phyloP scores from a whole-genome alignment of 306 rosid genomes.

The Comarum palustre region DNA sequence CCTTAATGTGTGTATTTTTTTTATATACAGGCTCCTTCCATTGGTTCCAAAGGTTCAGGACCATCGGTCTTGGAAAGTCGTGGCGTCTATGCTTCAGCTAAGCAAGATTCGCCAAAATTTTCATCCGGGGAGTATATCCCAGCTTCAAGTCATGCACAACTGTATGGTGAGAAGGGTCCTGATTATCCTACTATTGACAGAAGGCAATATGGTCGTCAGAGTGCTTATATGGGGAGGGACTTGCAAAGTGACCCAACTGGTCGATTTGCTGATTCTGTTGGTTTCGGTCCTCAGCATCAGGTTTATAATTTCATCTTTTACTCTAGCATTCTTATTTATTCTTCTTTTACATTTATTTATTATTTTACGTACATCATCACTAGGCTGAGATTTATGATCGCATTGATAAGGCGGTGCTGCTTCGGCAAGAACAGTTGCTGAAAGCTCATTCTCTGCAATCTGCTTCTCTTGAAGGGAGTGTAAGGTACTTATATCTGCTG shows the following conservation, averaged over 20 bases:
- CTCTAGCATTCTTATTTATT: background rate
- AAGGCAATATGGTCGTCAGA: conserved; percentile 78
- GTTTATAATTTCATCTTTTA: conserved; percentile 34
- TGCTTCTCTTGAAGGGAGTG: conserved; percentile 74
- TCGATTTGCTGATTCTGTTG: conserved; percentile 68
- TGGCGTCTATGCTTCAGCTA: conserved; percentile 61
- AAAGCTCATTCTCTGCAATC: conserved; percentile 79
- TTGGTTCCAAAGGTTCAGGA: conserved; percentile 63
- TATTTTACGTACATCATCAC: conserved; percentile 14
- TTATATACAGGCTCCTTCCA: conserved; percentile 49
- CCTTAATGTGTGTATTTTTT: background rate
- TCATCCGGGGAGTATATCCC: conserved; percentile 70
- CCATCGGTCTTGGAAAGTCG: conserved; percentile 74
- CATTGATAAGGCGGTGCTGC: conserved; percentile 75
- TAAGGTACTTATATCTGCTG: conserved; percentile 57
- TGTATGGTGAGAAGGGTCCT: conserved; percentile 77
- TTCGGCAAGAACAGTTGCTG: conserved; percentile 92
- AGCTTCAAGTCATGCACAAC: conserved; percentile 67
- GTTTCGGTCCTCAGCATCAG: conserved; percentile 78
- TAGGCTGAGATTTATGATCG: conserved; percentile 79
- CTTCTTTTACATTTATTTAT: conserved; percentile 11
- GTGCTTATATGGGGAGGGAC: conserved; percentile 75
- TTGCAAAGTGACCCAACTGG: conserved; percentile 66
- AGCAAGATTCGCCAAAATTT: conserved; percentile 79
- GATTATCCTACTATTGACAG: conserved; percentile 80